Percentiles rank a stretch among this genome's conserved stretches.
Conservation (phyloP, 805 yeast genomes). For the Suhomyces sp. region DNA sequence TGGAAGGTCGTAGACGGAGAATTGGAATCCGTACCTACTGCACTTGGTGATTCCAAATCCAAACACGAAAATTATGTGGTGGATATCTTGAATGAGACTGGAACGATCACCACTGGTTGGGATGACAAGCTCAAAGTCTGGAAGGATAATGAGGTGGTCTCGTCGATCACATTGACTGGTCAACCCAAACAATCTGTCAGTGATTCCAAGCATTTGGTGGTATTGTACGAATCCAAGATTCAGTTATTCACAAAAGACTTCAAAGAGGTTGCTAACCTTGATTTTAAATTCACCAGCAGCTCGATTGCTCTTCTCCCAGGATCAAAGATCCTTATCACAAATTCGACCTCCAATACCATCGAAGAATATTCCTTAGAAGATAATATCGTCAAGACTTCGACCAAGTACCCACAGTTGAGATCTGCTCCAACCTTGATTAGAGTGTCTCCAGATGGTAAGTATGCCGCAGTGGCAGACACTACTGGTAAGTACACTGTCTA, state of each 20-base stretch:
- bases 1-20: constrained; percentile 47
- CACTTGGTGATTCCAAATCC: constrained; percentile 30
- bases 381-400: constrained; percentile 23
- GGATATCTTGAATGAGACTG: constrained; percentile 38
- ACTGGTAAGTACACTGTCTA: constrained; percentile 84
- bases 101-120: constrained; percentile 71
- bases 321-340: constrained; percentile 30
- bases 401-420: constrained; percentile 49
- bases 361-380: constrained; percentile 23
- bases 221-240: constrained; percentile 32
- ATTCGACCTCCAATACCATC: constrained; percentile 27
- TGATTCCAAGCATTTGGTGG: constrained; percentile 26
- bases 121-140: constrained; percentile 67
- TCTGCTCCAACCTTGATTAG: constrained; percentile 62
- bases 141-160: constrained; percentile 18
- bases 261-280: constrained; percentile 14
- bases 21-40: constrained; percentile 28
- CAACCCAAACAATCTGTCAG: constrained; percentile 40
- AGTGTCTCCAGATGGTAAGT: constrained; percentile 67
- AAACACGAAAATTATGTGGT: constrained; percentile 69
- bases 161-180: constrained; percentile 16
- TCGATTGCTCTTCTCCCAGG: constrained; percentile 24
- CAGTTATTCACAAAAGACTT: constrained; percentile 20
- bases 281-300: constrained; percentile 23
- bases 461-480: constrained; percentile 81